Base-by-base conservation (phyloP, 2,329 filamentous ascomycete genomes). In the Ophiocordyceps camponoti-saundersi region DNA sequence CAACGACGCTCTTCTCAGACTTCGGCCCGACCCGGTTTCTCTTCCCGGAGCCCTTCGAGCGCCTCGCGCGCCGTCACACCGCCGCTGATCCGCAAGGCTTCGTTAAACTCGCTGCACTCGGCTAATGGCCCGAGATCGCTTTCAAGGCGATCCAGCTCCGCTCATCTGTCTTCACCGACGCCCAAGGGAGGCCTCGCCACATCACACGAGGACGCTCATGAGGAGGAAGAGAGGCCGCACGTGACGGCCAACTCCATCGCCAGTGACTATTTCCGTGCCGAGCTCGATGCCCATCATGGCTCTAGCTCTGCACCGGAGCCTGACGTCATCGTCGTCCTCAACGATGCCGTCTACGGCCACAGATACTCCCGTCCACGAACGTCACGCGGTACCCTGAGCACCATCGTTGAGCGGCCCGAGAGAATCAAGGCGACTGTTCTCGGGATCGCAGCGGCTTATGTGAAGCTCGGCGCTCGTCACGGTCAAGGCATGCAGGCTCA, bases 341-440 rank as follows among this genome's bases (percentile, higher is more conserved):
- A 96, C 56, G 92, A 98, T 65, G 81, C 84, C 46, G 95, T 90
- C 64, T 98, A 96, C 60, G 89, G 90, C 22, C 92, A 98, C 65
- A 81, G 88, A 21, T 98, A 80, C 62, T 86, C 89, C 12, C 76
- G 92, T 42, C 87, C 87, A 4, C 81, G 84, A 55, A 82, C 87
- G 1, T 82, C 79, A 21, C 82, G 82, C 56, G 73, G 69, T 42
- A 74, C 75, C 16, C 71, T 96, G 1, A 78, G 70, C 56, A 84
- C 80, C 48, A 95, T 98, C 53, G 89, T 98, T 44, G 92, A 98
- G 65, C 75, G 92, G 12, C 92, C 92, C 0, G 92, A 98, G 66
- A 75, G 92, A 49, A 80, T 98, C 52, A 84, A 85, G 54, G 92
- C 92, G 5, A 80, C 80, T 50, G 77, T 90, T 0, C 60, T 95